Percentiles rank a stretch among this genome's conserved stretches.
Evolutionary conservation across 805 yeast species (phyloP).

Genomic region (Metschnikowia proteae): DNA sequence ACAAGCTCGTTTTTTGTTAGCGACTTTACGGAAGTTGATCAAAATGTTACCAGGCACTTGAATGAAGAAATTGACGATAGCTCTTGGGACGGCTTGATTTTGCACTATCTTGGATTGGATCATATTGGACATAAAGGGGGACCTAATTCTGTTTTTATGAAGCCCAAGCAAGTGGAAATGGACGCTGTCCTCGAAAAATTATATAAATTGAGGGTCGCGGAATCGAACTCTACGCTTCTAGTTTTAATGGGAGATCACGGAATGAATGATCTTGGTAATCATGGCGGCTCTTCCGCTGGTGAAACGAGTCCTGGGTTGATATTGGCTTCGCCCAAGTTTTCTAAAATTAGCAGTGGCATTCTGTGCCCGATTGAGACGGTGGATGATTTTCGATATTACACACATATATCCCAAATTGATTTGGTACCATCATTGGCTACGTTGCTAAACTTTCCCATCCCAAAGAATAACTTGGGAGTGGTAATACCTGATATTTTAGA

Average conservation of each 20-base stretch:
- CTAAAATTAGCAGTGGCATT: conserved; percentile 15
- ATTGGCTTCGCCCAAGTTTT: conserved; percentile 61
- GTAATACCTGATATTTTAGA: conserved; percentile 55
- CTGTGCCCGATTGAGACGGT: conserved; percentile 38
- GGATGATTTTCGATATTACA: conserved; percentile 51
- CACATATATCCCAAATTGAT: conserved; percentile 61
- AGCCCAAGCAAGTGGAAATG: conserved; percentile 80
- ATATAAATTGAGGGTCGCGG: conserved; percentile 29
- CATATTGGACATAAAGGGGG: conserved; percentile 99
- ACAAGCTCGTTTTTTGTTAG: conserved; percentile 92
- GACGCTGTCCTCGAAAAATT: conserved; percentile 58
- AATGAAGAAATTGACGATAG: conserved; percentile 47
- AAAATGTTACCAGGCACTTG: conserved; percentile 86
- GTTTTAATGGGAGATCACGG: conserved; percentile 92
- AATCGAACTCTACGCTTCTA: conserved; percentile 49
- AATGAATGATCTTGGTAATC: conserved; percentile 93
- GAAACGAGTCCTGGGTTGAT: conserved; percentile 86
- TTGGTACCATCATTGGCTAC: conserved; percentile 66
- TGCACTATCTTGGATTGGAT: conserved; percentile 91
- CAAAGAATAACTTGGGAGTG: conserved; percentile 71
- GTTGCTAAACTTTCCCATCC: conserved; percentile 61
- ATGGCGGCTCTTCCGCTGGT: conserved; percentile 91
- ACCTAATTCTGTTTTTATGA: conserved; percentile 76
- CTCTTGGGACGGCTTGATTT: conserved; percentile 79
- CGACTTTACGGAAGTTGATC: conserved; percentile 91